Base-by-base conservation (phyloP, 108 stramenopile species). In the Phaeodactylum tricornutum region DNA sequence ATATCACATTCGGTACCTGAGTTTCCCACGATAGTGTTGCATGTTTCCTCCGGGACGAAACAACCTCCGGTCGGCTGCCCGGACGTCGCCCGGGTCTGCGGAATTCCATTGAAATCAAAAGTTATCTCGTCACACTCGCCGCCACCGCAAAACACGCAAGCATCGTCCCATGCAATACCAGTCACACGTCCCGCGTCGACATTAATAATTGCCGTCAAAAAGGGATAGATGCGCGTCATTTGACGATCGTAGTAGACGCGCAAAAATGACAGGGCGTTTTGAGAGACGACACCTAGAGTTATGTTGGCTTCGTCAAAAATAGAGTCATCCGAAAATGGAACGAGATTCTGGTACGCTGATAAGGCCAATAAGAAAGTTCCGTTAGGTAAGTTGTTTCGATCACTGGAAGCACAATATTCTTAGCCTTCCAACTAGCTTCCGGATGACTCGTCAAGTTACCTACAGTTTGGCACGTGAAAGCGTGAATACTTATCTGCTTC, bases 121-220 rank as follows among this genome's bases (percentile, higher is more conserved):
- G 87, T 87, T 60, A 91, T 89, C 12, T 62, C 55, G 9, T 51
- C 28, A 50, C 83, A 86, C 31, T 71, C 49, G 0, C 47, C 36
- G 20, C 47, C 35, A 26, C 55, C 38, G 61, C 92, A 94, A 69
- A 91, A 90, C 34, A 85, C 60, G 47, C 88, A 92, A 20, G 85
- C 86, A 60, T 95, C 79, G 63, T 95, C 93, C 88, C 90, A 95
- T 27, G 86, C 65, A 32, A 95, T 84, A 21, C 91, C 90, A 0
- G 50, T 57, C 9, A 92, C 76, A 15, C 66, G 58, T 8, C 93
- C 93, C 12, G 84, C 57, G 31, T 84, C 53, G 55, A 92, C 90
- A 55, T 77, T 68, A 52, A 94, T 84, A 51, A 94, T 77, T 20
- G 86, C 88, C 2, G 90, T 94, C 50, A 92, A 67, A 38, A 69